These are phyloP conservation scores for Aspergillus thermomutatus DNA, from an alignment of 2,329 filamentous ascomycete species.

Conservation along the genomic window DNA sequence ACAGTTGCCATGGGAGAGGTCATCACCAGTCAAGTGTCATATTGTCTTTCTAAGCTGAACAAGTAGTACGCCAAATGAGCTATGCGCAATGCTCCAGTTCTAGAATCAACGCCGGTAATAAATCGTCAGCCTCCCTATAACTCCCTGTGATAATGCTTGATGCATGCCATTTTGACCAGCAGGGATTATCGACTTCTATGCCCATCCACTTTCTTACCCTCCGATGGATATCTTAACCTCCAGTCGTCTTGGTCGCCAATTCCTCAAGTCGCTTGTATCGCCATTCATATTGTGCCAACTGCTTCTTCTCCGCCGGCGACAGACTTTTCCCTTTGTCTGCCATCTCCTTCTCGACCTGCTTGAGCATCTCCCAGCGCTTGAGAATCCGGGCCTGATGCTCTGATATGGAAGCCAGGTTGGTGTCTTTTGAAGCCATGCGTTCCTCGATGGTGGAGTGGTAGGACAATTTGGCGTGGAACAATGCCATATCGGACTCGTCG, in stretches of 20 bases:
- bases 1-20: neutral
- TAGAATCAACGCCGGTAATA: conserved; percentile 29
- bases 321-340: conserved; percentile 29
- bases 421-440: conserved; percentile 29
- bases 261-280: conserved; percentile 33
- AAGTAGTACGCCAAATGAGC: neutral
- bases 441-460: conserved; percentile 35
- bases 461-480: conserved; percentile 34
- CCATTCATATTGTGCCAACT: conserved; percentile 35
- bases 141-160: neutral
- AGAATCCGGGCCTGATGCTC: conserved; percentile 33
- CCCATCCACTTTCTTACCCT: neutral
- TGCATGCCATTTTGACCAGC: neutral
- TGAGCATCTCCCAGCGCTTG: conserved; percentile 35
- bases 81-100: neutral
- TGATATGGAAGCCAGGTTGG: conserved; percentile 31
- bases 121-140: neutral
- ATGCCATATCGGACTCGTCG: conserved; percentile 37
- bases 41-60: neutral
- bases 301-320: conserved; percentile 28
- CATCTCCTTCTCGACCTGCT: conserved; percentile 32
- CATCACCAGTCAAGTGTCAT: neutral
- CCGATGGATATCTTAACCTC: conserved; percentile 8
- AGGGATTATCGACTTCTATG: neutral
- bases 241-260: conserved; percentile 24